Evolutionary conservation across 164 flowering plant genomes (phyloP), one percentile per base, ranked within the genome.

Genomic region (Magnolia changhungtana): DNA sequence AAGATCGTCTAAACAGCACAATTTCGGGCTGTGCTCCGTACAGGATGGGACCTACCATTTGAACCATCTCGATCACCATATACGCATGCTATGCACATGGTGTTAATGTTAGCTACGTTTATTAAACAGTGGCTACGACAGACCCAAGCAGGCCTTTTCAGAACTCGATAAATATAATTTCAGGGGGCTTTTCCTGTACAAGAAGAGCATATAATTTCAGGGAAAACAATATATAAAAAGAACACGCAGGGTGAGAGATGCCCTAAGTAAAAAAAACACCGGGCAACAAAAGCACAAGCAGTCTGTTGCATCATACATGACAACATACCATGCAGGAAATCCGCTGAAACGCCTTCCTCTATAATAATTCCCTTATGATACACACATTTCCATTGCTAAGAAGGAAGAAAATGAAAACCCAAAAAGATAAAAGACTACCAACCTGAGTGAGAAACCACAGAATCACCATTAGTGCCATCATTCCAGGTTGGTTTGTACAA

Each of bases 331-430:
- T 74, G 67, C 58, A 63, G 67, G 75, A 59, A 55, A 49, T 74
- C 76, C 76, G 59, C 76, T 37, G 69, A 67, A 50, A 63, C 61
- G 59, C 61, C 67, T 65, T 63, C 61, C 70, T 65, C 76, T 74
- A 49, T 74, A 65, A 51, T 21, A 49, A 73, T 29, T 69, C 70
- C 70, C 31, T 64, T 65, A 74, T 74, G 70, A 74, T 74, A 74
- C 76, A 74, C 69, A 74, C 58, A 24, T 73, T 58, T 63, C 31
- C 67, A 63, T 74, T 51, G 67, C 61, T 2, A 74, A 45, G 51
- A 13, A 74, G 21, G 27, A 27, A 74, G 37, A 50, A 59, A 50
- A 23, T 24, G n/a, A 61, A 20, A 19, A 23, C 67, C 52, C 64
- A 73, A 73, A 74, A 74, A 20, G 70, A 64, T 10, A 49, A 37